Percentiles rank a stretch among this genome's conserved stretches.
Conservation (phyloP, 2,329 filamentous ascomycete species). For the Chaetomiaceae sp. region DNA sequence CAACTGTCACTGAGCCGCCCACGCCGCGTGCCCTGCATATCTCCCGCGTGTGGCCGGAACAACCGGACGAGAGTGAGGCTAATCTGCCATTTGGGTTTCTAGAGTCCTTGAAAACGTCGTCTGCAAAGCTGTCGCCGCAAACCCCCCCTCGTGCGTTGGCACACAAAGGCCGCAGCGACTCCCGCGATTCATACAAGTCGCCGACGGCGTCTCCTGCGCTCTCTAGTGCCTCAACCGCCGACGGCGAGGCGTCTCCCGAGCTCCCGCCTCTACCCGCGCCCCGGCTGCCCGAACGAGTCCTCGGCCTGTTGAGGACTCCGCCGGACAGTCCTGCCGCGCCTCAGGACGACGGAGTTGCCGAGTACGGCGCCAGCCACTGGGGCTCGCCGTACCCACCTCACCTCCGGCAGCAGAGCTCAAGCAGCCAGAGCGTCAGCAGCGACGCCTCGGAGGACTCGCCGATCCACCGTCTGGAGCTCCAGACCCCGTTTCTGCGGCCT, state of each 20-base stretch:
- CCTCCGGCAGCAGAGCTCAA: conserved; percentile 46
- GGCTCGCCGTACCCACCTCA: conserved; percentile 77
- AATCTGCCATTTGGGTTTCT: conserved; percentile 7
- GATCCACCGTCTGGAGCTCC: conserved; percentile 55
- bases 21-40: background rate
- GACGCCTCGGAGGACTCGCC: conserved; percentile 54
- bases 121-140: conserved; percentile 41
- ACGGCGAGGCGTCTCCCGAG: conserved; percentile 51
- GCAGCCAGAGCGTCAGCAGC: conserved; percentile 52
- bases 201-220: conserved; percentile 49
- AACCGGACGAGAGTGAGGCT: conserved; percentile 4
- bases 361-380: conserved; percentile 73
- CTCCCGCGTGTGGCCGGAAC: too few relatives aligned
- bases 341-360: conserved; percentile 30
- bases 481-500: conserved; percentile 56
- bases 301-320: conserved; percentile 51
- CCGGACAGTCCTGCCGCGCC: conserved; percentile 32
- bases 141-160: conserved; percentile 55
- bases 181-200: conserved; percentile 28
- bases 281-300: conserved; percentile 49
- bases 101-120: conserved; percentile 50
- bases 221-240: conserved; percentile 56
- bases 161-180: conserved; percentile 48
- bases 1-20: conserved; percentile 14
- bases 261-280: conserved; percentile 55